Evolutionary conservation across 371 early-diverging fungal species (phyloP).

Genomic region (Mucor circinelloides): DNA sequence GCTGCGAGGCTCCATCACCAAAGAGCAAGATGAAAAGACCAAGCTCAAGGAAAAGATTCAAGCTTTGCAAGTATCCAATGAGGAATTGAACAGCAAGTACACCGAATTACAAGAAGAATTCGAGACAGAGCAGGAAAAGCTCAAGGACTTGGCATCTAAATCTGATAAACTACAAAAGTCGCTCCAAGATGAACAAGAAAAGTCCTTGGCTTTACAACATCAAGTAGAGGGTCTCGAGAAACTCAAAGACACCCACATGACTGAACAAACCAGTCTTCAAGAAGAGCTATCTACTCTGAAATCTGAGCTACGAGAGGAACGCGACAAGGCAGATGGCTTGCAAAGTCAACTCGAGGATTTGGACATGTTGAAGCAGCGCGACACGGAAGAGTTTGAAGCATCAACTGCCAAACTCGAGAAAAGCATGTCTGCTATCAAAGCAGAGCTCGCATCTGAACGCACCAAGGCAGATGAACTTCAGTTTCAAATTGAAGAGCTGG

Average conservation of each 20-base stretch:
- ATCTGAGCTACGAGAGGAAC: background rate
- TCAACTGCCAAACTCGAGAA: background rate
- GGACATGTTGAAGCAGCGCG: background rate
- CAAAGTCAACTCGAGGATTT: constrained; percentile 3
- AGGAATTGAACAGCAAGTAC: background rate
- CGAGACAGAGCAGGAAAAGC: constrained; percentile 2
- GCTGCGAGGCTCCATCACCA: background rate
- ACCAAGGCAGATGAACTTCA: background rate
- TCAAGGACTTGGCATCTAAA: background rate
- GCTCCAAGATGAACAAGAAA: background rate
- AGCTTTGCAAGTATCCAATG: background rate
- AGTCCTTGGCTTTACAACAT: background rate
- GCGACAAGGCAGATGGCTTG: background rate
- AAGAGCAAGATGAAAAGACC: background rate
- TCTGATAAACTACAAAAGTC: background rate
- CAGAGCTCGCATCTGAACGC: background rate
- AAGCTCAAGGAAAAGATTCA: constrained; percentile 6
- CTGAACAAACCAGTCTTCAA: background rate
- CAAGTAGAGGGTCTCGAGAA: background rate
- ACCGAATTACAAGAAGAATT: background rate
- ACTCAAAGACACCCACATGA: background rate
- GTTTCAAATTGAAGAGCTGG: background rate
- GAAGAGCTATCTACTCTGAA: background rate
- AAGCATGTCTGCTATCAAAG: background rate
- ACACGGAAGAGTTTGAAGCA: background rate